Percentiles rank a stretch among this genome's conserved stretches.
Conservation (phyloP, 1,139 yeast species). For the Kluyveromyces marxianus region DNA sequence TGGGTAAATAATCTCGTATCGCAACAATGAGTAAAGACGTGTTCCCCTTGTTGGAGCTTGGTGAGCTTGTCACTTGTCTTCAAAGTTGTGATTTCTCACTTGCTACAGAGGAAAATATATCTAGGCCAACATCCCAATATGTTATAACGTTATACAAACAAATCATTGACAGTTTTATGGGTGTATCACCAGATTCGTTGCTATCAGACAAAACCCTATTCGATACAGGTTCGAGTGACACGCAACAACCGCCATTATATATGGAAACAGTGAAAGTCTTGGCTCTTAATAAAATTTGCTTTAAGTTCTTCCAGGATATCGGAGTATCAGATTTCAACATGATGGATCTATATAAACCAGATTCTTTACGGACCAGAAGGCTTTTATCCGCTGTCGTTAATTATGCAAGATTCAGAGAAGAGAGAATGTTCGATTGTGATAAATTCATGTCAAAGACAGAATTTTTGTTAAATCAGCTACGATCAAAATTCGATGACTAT, state of each 20-base stretch:
- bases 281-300: conserved; percentile 52
- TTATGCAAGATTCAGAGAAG: conserved; percentile 78
- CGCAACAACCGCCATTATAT: conserved; percentile 24
- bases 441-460: conserved; percentile 52
- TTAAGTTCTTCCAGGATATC: conserved; percentile 57
- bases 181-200: conserved; percentile 44
- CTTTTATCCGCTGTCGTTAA: conserved; percentile 78
- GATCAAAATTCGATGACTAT: conserved; percentile 35
- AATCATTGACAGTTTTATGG: conserved; percentile 62
- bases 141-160: conserved; percentile 60
- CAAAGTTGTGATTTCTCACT: conserved; percentile 52
- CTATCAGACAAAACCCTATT: conserved; percentile 21
- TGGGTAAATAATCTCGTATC: background rate
- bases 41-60: conserved; percentile 61
- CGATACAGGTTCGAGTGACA: conserved; percentile 17
- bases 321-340: conserved; percentile 74
- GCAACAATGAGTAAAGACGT: conserved; percentile 28
- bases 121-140: conserved; percentile 59
- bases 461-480: conserved; percentile 37
- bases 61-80: conserved; percentile 56
- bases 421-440: conserved; percentile 58
- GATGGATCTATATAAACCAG: conserved; percentile 66
- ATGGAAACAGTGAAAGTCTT: conserved; percentile 40
- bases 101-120: conserved; percentile 55
- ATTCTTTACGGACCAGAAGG: conserved; percentile 53